A percentile compares a stretch with the other conserved stretches of the same genome.
These are phyloP conservation scores for Backusella parvicylindrica DNA, from an alignment of 192 early-diverging fungal genomes.

Conservation along the genomic window DNA sequence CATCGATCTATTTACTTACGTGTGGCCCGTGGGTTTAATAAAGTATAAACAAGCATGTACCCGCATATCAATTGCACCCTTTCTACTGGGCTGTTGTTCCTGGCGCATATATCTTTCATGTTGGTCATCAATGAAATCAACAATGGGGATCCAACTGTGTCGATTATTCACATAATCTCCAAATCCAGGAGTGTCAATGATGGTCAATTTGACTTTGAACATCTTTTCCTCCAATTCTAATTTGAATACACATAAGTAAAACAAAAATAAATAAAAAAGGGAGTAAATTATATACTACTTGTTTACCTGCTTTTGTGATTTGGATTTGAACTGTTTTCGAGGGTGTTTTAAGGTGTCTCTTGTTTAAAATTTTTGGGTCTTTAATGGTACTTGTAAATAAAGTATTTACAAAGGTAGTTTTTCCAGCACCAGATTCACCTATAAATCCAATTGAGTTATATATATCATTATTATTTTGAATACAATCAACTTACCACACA, in stretches of 20 bases:
- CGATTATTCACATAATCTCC: slow-evolving; percentile 99
- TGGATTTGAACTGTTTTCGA: slow-evolving; percentile 97
- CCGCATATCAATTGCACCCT: slow-evolving; percentile 87
- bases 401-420: slow-evolving; percentile 97
- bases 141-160: slow-evolving; percentile 91
- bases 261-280: background rate
- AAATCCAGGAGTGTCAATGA: slow-evolving; percentile 97
- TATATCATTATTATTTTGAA: too few species aligned
- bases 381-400: slow-evolving; percentile 79
- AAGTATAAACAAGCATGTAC: slow-evolving; percentile 96
- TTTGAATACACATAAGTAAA: background rate
- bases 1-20: slow-evolving; percentile 34
- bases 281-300: too few species aligned
- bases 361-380: slow-evolving; percentile 26
- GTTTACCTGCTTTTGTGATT: slow-evolving; percentile 89
- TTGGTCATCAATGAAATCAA: slow-evolving; percentile 93
- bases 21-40: slow-evolving; percentile 95
- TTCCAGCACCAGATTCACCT: slow-evolving; percentile 95
- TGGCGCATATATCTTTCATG: slow-evolving; percentile 91
- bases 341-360: slow-evolving; percentile 87
- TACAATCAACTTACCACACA: slow-evolving; percentile 76
- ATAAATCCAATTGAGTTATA: background rate
- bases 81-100: slow-evolving; percentile 83
- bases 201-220: slow-evolving; percentile 87
- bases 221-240: slow-evolving; percentile 96